These are phyloP conservation scores for Solanum appendiculatum DNA, from an alignment of 257 asterid species.

Conservation along the genomic window DNA sequence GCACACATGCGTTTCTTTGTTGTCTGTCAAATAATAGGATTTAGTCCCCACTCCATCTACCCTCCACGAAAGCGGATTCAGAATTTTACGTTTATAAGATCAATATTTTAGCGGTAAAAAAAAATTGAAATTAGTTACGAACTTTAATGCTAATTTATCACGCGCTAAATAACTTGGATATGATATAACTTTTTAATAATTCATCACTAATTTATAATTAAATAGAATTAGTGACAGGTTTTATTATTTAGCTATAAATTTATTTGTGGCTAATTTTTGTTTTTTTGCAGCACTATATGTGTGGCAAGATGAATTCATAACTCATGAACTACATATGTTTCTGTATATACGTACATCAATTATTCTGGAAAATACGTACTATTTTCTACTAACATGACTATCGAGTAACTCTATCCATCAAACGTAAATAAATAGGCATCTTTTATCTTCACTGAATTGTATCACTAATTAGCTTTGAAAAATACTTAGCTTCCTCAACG, in stretches of 20 bases:
- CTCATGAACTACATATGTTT: neutral
- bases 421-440: too few relatives aligned
- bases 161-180: too few relatives aligned
- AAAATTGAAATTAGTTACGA: too few relatives aligned
- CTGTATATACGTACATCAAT: rapidly evolving
- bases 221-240: neutral
- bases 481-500: too few relatives aligned
- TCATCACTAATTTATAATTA: neutral
- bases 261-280: too few relatives aligned
- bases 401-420: too few relatives aligned
- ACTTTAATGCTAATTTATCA: neutral
- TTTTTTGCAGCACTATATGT: too few relatives aligned
- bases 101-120: neutral
- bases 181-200: neutral
- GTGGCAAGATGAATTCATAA: neutral
- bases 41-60: neutral
- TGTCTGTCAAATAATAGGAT: neutral
- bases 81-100: neutral
- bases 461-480: too few relatives aligned
- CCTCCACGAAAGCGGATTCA: neutral
- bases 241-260: neutral
- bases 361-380: too few relatives aligned
- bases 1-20: neutral
- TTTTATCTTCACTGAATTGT: too few relatives aligned
- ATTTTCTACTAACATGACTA: too few relatives aligned